Evolutionary conservation across 257 asterid species (phyloP), one percentile per base, ranked within the genome.

Genomic region (Linaria vulgaris): DNA sequence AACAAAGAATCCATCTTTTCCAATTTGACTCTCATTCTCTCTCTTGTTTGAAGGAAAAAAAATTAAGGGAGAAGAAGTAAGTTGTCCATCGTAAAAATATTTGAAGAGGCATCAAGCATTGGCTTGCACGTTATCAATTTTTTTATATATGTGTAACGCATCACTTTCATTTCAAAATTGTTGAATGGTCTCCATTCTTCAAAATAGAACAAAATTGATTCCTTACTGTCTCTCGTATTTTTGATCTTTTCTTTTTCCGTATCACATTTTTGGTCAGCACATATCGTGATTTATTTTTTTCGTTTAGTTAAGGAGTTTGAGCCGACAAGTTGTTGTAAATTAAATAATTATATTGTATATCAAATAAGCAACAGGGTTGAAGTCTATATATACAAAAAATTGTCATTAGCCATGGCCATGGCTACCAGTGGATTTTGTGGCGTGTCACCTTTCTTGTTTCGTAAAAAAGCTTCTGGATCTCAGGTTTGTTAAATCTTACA

Each of bases 51-150:
- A 71, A 68, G 71, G 69, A 74, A 76, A 75, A n/a, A n/a, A n/a
- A n/a, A n/a, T n/a, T n/a, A n/a, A 66, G 82, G 78, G 90, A 74
- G 87, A 74, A 66, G 85, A 76, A 83, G 61, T 60, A 67, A 73
- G 78, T 72, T 59, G 80, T 79, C 86, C 86, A 55, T 61, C 11
- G 17, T 0, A 47, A 47, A 16, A 47, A n/a, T 7, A 47, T 15
- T 69, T 69, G 64, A 64, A 74, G 51, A 48, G 48, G 37, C 68
- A 3, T 60, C 45, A 63, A 47, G 16, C 54, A 58, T 57, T 72
- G 74, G 70, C 66, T 46, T 60, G 76, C 69, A 67, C 80, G 65
- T 80, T 73, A 31, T 71, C 23, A 31, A 41, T 19, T 31, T 23
- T 44, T 34, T 24, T 66, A 10, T 4, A 34, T 59, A 11, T 43